A percentile compares a stretch with the other conserved stretches of the same genome.
phyloP scores from a whole-genome alignment of 2,329 filamentous ascomycete genomes.

The Fusarium beomiforme region DNA sequence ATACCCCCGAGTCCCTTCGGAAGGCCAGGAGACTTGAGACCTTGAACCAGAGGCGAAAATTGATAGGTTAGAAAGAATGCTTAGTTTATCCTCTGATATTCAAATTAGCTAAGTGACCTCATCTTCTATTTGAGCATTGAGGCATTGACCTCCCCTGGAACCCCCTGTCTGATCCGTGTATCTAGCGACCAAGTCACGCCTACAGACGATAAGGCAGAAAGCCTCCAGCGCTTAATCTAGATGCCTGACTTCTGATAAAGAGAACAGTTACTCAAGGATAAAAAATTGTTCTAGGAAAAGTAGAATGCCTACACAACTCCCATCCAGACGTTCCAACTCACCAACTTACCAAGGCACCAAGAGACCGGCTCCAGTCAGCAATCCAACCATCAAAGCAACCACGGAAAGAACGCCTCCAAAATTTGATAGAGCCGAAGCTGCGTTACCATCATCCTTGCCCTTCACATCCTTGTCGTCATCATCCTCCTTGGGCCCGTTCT shows the following conservation, averaged over 20 bases:
- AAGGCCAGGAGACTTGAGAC: too few relatives aligned
- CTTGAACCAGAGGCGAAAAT: too few relatives aligned
- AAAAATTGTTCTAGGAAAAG: neutral
- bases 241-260: neutral
- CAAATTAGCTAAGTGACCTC: too few relatives aligned
- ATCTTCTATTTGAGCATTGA: too few relatives aligned
- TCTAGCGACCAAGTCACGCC: neutral
- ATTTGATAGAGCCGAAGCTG: neutral
- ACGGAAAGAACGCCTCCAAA: neutral
- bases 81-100: too few relatives aligned
- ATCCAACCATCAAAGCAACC: neutral
- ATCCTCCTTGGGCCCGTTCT: neutral
- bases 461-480: neutral
- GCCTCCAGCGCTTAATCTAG: neutral
- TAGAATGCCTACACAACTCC: neutral
- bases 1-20: rapidly evolving
- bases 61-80: too few relatives aligned
- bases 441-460: neutral
- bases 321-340: rapidly evolving
- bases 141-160: too few relatives aligned
- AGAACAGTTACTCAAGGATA: neutral
- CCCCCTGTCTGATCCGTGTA: neutral
- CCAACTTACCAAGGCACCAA: constrained; percentile 25
- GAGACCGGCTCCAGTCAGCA: constrained; percentile 25
- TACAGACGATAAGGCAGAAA: neutral